These are phyloP conservation scores for Aspergillus sp. DNA, from an alignment of 2,329 filamentous ascomycete species.

Conservation along the genomic window DNA sequence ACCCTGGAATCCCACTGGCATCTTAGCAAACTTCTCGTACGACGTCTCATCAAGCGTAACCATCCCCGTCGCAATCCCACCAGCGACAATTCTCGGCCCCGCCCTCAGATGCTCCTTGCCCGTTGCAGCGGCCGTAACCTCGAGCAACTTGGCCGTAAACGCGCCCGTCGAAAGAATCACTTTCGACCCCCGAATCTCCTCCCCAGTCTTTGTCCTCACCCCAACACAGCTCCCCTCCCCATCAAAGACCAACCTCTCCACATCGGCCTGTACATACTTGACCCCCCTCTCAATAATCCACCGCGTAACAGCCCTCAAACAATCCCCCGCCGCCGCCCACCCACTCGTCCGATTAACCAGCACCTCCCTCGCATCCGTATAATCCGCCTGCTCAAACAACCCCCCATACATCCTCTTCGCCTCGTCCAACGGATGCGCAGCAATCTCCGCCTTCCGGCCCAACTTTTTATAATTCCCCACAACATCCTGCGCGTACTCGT, in stretches of 20 bases:
- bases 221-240: not conserved
- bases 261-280: not conserved
- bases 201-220: not conserved
- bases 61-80: not conserved
- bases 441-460: not conserved
- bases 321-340: not conserved
- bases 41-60: not conserved
- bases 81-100: not conserved
- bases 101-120: not conserved
- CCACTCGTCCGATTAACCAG: not conserved
- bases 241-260: not conserved
- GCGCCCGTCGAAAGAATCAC: not conserved
- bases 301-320: not conserved
- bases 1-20: not conserved
- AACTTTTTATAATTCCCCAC: not conserved
- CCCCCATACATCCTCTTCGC: not conserved
- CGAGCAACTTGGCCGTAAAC: not conserved
- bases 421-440: not conserved
- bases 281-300: not conserved
- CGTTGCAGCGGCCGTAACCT: not conserved
- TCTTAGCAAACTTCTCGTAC: not conserved
- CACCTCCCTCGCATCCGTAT: not conserved
- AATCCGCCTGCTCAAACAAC: not conserved
- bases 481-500: not conserved
- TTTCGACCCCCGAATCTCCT: not conserved